Evolutionary conservation across 768 basidiomycete species (phyloP).

Genomic region (Auricularia sp.): DNA sequence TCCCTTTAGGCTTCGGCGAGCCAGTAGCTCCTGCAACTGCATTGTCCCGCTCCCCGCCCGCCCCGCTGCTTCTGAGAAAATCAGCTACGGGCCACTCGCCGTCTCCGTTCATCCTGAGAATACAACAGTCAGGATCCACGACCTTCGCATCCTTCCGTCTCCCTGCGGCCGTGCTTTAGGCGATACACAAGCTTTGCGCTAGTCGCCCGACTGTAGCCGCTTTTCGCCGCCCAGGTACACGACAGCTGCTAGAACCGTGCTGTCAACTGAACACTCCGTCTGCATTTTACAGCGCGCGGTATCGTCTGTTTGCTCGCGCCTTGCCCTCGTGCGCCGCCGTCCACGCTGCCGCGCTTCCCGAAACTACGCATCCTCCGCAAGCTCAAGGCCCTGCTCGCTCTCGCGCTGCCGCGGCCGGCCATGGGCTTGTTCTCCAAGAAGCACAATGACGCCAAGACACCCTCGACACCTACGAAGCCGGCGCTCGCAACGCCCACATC

Average conservation of each 20-base stretch:
- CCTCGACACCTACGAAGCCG: neutral
- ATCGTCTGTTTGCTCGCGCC: neutral
- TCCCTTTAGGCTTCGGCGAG: no score
- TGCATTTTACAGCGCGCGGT: no score
- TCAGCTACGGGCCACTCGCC: no score
- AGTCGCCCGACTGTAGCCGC: no score
- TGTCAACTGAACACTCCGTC: neutral
- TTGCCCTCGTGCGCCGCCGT: neutral
- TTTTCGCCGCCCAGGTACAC: neutral
- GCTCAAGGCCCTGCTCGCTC: neutral
- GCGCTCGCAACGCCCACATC: neutral
- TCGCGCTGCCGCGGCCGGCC: neutral
- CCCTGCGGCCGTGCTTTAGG: no score
- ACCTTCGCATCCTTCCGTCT: no score
- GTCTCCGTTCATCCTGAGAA: no score
- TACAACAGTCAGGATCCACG: no score
- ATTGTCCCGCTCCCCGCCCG: no score
- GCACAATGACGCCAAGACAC: neutral
- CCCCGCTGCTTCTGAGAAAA: no score
- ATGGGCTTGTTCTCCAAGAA: constrained; percentile 1
- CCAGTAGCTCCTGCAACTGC: no score
- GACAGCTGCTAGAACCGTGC: neutral
- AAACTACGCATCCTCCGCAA: neutral
- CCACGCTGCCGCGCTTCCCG: neutral
- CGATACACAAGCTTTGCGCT: no score